Evolutionary conservation across 2,329 filamentous ascomycete genomes (phyloP).

Genomic region (Fusarium liriodendri): DNA sequence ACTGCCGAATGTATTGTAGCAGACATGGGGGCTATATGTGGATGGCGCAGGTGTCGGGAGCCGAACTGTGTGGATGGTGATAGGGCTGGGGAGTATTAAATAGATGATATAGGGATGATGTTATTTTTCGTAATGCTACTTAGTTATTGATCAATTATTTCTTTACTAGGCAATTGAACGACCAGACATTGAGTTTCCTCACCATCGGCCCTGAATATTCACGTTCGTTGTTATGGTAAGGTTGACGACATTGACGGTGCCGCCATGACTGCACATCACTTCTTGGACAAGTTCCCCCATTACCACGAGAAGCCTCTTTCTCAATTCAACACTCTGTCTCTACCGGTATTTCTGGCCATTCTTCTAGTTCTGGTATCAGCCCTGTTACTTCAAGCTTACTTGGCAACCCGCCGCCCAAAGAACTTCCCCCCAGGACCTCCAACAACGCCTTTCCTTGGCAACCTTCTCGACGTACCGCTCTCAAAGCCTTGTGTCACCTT

Average conservation of each 20-base stretch:
- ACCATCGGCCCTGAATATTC: neutral
- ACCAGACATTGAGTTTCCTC: neutral
- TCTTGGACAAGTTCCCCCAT: neutral
- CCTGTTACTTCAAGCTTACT: constrained; percentile 1
- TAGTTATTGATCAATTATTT: neutral
- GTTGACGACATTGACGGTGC: neutral
- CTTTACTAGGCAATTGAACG: neutral
- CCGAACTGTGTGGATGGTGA: neutral
- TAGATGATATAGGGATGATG: neutral
- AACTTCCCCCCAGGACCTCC: constrained; percentile 22
- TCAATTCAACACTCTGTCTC: neutral
- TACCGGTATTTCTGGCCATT: neutral
- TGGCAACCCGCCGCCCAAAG: constrained; percentile 1
- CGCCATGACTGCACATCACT: neutral
- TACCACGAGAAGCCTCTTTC: neutral
- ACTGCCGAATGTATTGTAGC: neutral
- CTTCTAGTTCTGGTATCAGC: neutral
- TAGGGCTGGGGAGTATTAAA: neutral
- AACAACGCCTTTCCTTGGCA: constrained; percentile 38
- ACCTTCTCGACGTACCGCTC: constrained; percentile 42
- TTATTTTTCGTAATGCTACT: neutral
- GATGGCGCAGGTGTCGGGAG: neutral
- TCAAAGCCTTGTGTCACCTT: constrained; percentile 42
- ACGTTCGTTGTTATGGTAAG: neutral
- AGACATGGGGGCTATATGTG: neutral